phyloP scores from a whole-genome alignment of 2,329 filamentous ascomycete genomes.

The Plectosphaerella cucumerina region DNA sequence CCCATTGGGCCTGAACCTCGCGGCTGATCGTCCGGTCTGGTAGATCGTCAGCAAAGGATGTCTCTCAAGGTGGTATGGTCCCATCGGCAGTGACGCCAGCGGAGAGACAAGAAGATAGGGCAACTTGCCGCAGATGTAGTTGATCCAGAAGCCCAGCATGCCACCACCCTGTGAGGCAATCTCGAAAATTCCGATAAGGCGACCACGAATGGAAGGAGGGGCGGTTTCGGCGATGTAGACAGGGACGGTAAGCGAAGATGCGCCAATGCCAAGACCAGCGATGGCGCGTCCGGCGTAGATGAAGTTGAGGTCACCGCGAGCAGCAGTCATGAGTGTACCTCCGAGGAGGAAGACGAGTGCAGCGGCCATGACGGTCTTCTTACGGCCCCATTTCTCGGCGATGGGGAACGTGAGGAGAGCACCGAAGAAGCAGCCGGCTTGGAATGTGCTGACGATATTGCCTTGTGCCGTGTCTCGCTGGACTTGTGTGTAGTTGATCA shows the following conservation, averaged over 20 bases:
- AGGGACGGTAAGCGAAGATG: slow-evolving; percentile 42
- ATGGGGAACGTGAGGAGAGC: slow-evolving; percentile 37
- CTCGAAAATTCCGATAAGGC: slow-evolving; percentile 49
- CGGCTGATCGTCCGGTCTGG: slow-evolving; percentile 12
- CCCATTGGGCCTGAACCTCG: slow-evolving; percentile 26
- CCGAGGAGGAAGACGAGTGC: slow-evolving; percentile 35
- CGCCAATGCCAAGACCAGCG: slow-evolving; percentile 47
- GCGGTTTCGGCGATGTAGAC: slow-evolving; percentile 37
- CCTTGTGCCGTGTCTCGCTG: slow-evolving; percentile 27
- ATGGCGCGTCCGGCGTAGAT: slow-evolving; percentile 46
- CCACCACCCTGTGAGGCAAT: slow-evolving; percentile 41
- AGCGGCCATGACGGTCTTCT: slow-evolving; percentile 39
- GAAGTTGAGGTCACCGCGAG: slow-evolving; percentile 26
- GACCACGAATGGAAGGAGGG: slow-evolving; percentile 44
- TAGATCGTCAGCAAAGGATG: too few relatives aligned
- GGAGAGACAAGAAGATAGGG: too few relatives aligned
- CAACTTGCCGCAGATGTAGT: slow-evolving; percentile 18
- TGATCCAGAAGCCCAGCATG: slow-evolving; percentile 38
- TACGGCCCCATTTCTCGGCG: slow-evolving; percentile 42
- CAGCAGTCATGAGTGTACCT: slow-evolving; percentile 27
- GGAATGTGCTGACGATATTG: slow-evolving; percentile 19
- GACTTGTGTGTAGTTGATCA: slow-evolving; percentile 15
- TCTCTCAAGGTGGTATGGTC: too few relatives aligned
- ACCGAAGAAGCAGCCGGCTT: slow-evolving; percentile 35
- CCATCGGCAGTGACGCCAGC: too few relatives aligned